Percentiles rank a stretch among this genome's conserved stretches.
phyloP scores from a whole-genome alignment of 2,329 filamentous ascomycete species.

The Septoria linicola region DNA sequence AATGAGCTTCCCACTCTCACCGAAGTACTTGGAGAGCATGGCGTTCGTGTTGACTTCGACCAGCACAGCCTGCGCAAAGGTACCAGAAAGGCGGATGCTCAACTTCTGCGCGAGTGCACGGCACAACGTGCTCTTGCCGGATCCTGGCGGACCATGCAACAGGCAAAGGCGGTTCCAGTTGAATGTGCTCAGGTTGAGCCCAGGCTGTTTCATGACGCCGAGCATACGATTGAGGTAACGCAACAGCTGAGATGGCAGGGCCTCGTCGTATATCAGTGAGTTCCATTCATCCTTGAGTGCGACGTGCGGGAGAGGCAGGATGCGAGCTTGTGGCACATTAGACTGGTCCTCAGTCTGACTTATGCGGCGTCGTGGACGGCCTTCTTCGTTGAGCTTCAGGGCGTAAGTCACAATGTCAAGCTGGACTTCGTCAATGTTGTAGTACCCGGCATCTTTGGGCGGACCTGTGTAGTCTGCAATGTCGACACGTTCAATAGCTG shows the following conservation, averaged over 20 bases:
- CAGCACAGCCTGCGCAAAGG: constrained; percentile 40
- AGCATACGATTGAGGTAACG: constrained; percentile 41
- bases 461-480: constrained; percentile 44
- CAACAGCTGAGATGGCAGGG: constrained; percentile 44
- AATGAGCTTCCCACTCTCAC: constrained; percentile 48
- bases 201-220: constrained; percentile 37
- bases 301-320: constrained; percentile 41
- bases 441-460: constrained; percentile 20
- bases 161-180: constrained; percentile 49
- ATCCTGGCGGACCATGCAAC: constrained; percentile 47
- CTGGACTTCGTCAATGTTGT: constrained; percentile 38
- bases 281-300: constrained; percentile 47
- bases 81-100: constrained; percentile 45
- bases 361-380: constrained; percentile 27
- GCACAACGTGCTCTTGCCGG: constrained; percentile 47
- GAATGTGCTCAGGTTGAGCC: constrained; percentile 41
- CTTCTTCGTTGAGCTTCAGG: constrained; percentile 35
- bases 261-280: constrained; percentile 47
- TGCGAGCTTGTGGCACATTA: constrained; percentile 35
- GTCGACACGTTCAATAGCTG: constrained; percentile 38
- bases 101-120: constrained; percentile 54
- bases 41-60: constrained; percentile 49
- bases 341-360: constrained; percentile 30
- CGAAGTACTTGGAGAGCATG: constrained; percentile 50
- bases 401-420: constrained; percentile 47